phyloP scores from a whole-genome alignment of 305 asterid species.

The Fraxinus ornus region DNA sequence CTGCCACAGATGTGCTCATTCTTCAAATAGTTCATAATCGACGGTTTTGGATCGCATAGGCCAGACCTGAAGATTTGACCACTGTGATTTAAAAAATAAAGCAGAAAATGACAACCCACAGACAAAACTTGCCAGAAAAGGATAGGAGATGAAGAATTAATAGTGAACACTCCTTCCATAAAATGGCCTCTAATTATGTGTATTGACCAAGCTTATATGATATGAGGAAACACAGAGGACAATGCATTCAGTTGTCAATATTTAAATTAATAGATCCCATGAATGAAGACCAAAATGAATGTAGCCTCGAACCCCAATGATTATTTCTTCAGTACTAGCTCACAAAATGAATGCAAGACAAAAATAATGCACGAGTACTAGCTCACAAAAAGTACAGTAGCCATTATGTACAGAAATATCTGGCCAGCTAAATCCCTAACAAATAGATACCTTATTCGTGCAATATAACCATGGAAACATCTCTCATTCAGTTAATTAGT shows the following conservation, averaged over 20 bases:
- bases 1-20: slow-evolving; percentile 94
- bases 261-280: neutral
- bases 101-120: neutral
- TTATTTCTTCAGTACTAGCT: neutral
- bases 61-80: slow-evolving; percentile 51
- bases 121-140: neutral
- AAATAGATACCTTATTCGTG: neutral
- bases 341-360: neutral
- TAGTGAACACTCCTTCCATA: neutral
- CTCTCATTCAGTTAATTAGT: neutral
- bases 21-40: slow-evolving; percentile 53
- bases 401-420: neutral
- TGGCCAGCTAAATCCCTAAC: neutral
- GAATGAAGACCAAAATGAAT: too few species aligned
- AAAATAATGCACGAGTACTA: neutral
- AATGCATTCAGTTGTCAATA: neutral
- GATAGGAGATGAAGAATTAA: neutral
- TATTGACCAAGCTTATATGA: too few species aligned
- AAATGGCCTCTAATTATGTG: neutral
- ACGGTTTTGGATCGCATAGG: slow-evolving; percentile 66
- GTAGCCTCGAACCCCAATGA: neutral
- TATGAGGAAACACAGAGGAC: neutral
- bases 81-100: neutral
- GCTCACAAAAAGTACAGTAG: neutral
- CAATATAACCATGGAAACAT: neutral